A percentile compares a stretch with the other conserved stretches of the same genome.
phyloP scores from a whole-genome alignment of 2,329 filamentous ascomycete genomes.

The Trichoderma koningii region DNA sequence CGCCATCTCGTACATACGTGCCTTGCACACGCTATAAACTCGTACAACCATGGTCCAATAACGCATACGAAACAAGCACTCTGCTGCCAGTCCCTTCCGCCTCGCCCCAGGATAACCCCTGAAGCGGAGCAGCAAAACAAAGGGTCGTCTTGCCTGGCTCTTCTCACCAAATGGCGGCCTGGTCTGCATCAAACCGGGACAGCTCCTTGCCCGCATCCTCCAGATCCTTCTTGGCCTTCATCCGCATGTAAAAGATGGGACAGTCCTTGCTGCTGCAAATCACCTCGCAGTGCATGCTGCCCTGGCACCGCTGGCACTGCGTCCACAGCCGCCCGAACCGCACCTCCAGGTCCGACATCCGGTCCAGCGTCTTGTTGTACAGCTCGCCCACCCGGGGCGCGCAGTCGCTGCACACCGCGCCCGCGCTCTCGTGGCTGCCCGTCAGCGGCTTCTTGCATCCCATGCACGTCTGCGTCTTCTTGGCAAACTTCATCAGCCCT shows the following conservation, averaged over 20 bases:
- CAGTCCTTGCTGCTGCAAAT: constrained; percentile 97
- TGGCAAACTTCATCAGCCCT: constrained; percentile 96
- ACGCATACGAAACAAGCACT: not conserved
- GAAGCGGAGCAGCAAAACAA: not conserved
- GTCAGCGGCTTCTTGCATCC: constrained; percentile 96
- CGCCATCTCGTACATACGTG: too few relatives aligned
- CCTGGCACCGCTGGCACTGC: constrained; percentile 96
- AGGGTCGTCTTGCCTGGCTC: not conserved
- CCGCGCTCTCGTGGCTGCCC: constrained; percentile 74
- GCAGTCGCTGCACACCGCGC: constrained; percentile 88
- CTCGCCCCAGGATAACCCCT: not conserved
- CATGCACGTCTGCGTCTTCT: constrained; percentile 98
- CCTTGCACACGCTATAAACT: not conserved
- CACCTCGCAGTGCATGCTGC: constrained; percentile 96
- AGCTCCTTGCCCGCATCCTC: constrained; percentile 93
- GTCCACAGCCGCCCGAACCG: constrained; percentile 94
- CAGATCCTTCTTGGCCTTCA: constrained; percentile 99
- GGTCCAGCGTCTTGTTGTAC: constrained; percentile 86
- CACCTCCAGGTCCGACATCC: constrained; percentile 89
- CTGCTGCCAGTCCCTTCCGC: not conserved
- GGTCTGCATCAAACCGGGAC: constrained; percentile 83
- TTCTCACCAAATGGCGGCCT: constrained; percentile 62
- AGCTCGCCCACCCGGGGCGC: constrained; percentile 83
- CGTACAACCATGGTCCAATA: constrained; percentile 21
- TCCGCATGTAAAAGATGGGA: constrained; percentile 99